Base-by-base conservation (phyloP, 495 filamentous ascomycete genomes). In the Podospora didyma region DNA sequence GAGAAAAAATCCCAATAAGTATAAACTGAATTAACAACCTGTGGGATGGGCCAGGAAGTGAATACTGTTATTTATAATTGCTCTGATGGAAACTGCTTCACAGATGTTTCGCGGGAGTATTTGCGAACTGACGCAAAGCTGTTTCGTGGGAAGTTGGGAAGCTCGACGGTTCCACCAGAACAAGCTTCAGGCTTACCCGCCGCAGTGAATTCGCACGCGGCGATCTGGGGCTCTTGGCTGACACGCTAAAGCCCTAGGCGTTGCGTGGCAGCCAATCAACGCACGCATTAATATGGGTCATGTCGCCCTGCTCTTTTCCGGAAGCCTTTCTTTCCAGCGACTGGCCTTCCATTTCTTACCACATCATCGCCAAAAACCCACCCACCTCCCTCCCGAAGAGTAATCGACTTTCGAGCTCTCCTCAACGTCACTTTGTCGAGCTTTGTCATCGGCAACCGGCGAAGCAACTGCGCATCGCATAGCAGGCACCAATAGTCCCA, bases 301-400 rank as follows among this genome's bases (percentile, higher is more conserved):
- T 26, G 5, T 19, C 45, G 2, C 5, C 35, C 39, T 42, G 46
- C 57, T 51, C 62, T 54, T 53, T 56, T 58, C 46, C 46, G 24
- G 53, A 57, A 58, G 47, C 20, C 55, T 51, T 49, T 37, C 51
- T 51, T 64, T 47, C 49, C 54, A 44, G 47, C 34, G 37, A 24
- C 11, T 37, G 24, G 9, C 4, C 4, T 16, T 17, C 14, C 39
- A 42, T 42, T 42, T 42, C 39, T 42, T 14, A 17, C 39, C 39
- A 16, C 39, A 42, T 16, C 39, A 0, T 42, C 39, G 26, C 9
- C 9, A 9, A 31, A 31, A 9, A 31, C 26, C 26, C 26, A 9
- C 3, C 26, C 12, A 42, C 39, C 12, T 41, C n/a, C 6, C n/a
- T 42, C n/a, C 39, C 39, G n/a, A 16, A 31, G 26, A 31, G 26